Evolutionary conservation across 2,329 filamentous ascomycete species (phyloP).

Genomic region (Aspergillus eucalypticola): DNA sequence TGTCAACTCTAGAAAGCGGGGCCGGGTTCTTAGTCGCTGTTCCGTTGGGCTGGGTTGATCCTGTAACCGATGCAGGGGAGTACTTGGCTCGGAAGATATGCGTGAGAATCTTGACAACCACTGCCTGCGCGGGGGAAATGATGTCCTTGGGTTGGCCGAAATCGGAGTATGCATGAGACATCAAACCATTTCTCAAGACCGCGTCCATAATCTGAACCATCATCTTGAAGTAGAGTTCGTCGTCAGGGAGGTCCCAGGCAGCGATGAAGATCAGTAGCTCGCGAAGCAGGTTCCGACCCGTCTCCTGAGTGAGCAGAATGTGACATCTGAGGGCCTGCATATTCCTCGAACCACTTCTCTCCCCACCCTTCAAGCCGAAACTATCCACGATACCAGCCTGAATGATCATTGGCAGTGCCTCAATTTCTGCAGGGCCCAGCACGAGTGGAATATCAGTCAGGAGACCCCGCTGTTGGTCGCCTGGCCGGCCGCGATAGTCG

Average conservation of each 20-base stretch:
- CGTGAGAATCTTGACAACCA: constrained; percentile 85
- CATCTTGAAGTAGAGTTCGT: constrained; percentile 93
- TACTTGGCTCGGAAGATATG: constrained; percentile 76
- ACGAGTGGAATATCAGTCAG: constrained; percentile 94
- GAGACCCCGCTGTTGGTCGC: constrained; percentile 67
- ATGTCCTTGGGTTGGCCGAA: constrained; percentile 93
- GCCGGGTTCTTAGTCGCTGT: constrained; percentile 56
- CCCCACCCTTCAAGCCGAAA: constrained; percentile 66
- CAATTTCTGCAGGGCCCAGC: constrained; percentile 89
- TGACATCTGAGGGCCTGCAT: constrained; percentile 89
- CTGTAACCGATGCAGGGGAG: constrained; percentile 48
- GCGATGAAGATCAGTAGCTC: constrained; percentile 95
- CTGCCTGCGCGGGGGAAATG: constrained; percentile 90
- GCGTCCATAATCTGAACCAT: constrained; percentile 95
- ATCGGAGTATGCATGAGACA: constrained; percentile 89
- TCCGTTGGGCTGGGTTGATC: constrained; percentile 53
- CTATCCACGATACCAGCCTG: constrained; percentile 92
- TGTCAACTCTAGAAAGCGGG: constrained; percentile 56
- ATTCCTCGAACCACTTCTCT: constrained; percentile 64
- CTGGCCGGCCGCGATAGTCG: constrained; percentile 52
- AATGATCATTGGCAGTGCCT: constrained; percentile 94
- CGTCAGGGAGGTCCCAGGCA: constrained; percentile 92
- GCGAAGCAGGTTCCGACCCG: constrained; percentile 81
- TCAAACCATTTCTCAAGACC: constrained; percentile 81
- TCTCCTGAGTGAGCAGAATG: constrained; percentile 84